phyloP scores from a whole-genome alignment of 1,139 yeast species.

The Lodderomyces metapsilosis region DNA sequence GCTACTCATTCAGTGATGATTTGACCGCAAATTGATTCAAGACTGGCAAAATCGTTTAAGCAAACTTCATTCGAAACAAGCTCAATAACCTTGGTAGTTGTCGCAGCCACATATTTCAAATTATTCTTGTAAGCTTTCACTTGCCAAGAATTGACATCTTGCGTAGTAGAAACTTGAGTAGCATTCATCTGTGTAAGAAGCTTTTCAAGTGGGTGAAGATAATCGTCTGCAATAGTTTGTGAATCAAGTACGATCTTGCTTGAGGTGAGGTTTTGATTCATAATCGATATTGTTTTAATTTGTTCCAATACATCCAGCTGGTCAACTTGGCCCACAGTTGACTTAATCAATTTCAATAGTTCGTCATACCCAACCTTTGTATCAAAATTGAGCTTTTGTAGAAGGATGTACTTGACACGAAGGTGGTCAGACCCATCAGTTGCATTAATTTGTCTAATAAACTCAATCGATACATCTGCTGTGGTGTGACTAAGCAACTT shows the following conservation, averaged over 20 bases:
- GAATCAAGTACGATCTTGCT: conserved; percentile 10
- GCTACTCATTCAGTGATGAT: not conserved
- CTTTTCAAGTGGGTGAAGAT: conserved; percentile 18
- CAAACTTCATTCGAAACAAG: not conserved
- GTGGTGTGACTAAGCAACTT: conserved; percentile 23
- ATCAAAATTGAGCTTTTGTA: conserved; percentile 2
- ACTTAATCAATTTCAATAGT: conserved; percentile 1
- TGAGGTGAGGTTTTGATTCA: conserved; percentile 13
- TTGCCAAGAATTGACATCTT: conserved; percentile 13
- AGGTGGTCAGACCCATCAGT: not conserved
- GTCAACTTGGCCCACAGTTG: not conserved
- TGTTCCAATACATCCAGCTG: conserved; percentile 20
- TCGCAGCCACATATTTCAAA: conserved; percentile 33
- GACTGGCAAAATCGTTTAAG: not conserved
- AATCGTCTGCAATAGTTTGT: conserved; percentile 16
- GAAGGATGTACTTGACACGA: conserved; percentile 3
- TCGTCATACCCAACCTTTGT: not conserved
- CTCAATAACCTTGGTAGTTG: conserved; percentile 16
- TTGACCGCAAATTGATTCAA: not conserved
- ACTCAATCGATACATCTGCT: not conserved
- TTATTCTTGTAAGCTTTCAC: conserved; percentile 29
- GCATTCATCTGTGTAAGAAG: conserved; percentile 15
- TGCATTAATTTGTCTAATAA: not conserved
- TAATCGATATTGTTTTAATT: conserved; percentile 31
- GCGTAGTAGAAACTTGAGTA: conserved; percentile 4